Evolutionary conservation across 2,329 filamentous ascomycete genomes (phyloP).

Genomic region (Arthroderma sp.): DNA sequence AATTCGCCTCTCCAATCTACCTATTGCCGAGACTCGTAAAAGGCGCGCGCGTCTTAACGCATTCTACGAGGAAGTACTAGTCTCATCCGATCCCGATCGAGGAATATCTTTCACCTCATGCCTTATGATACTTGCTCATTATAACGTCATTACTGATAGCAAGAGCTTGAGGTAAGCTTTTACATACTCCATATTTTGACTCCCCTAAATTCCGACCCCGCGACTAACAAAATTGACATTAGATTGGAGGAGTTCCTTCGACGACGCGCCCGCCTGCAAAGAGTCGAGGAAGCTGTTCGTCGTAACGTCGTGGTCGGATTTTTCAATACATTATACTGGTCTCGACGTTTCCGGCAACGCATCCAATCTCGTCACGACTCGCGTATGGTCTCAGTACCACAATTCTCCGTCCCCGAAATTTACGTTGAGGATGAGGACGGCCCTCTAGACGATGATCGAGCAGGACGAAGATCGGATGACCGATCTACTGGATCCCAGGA

Average conservation of each 20-base stretch:
- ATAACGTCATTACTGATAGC: slow-evolving; percentile 97
- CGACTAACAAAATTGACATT: not conserved
- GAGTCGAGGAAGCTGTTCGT: slow-evolving; percentile 87
- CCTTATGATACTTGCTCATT: slow-evolving; percentile 90
- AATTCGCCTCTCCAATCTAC: slow-evolving; percentile 57
- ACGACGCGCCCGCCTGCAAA: slow-evolving; percentile 76
- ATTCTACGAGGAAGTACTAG: slow-evolving; percentile 96
- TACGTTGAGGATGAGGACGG: slow-evolving; percentile 65
- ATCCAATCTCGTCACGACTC: slow-evolving; percentile 60
- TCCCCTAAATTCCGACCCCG: slow-evolving; percentile 15
- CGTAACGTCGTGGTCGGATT: slow-evolving; percentile 85
- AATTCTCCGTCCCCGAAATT: slow-evolving; percentile 78
- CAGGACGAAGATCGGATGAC: not conserved
- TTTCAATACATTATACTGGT: slow-evolving; percentile 87
- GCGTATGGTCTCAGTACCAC: slow-evolving; percentile 65
- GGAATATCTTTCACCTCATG: slow-evolving; percentile 88
- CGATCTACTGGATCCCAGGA: not conserved
- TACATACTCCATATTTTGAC: not conserved
- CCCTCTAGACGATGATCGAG: slow-evolving; percentile 19
- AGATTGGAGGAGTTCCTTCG: slow-evolving; percentile 90
- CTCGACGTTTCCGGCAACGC: slow-evolving; percentile 64
- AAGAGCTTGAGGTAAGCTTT: slow-evolving; percentile 66
- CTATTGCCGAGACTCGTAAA: slow-evolving; percentile 60
- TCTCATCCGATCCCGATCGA: slow-evolving; percentile 76
- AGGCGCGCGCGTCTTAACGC: slow-evolving; percentile 71